Evolutionary conservation across 2,329 filamentous ascomycete species (phyloP), one percentile per base, ranked within the genome.

Genomic region (Clarireedia homoeocarpa): DNA sequence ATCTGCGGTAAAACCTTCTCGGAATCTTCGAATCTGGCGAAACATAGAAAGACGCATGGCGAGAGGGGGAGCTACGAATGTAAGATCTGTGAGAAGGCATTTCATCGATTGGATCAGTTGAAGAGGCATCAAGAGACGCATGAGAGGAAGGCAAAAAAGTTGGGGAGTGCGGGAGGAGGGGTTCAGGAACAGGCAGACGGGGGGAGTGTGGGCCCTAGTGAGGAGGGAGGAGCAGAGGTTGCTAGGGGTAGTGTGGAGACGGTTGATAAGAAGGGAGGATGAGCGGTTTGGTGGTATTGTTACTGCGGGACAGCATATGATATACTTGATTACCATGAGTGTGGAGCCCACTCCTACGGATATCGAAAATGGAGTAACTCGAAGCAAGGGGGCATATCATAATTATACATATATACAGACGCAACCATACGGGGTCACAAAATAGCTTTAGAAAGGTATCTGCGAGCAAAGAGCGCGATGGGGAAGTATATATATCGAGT

Each of bases 21-120:
- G 58, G 82, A 86, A 66, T 85, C 82, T 0, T 85, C 82, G 4
- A 86, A 86, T 62, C 71, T 86, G 17, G 81, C 82, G 51, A 86
- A 86, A 62, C 83, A 86, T 65, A 77, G 79, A 50, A 80, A 82
- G 60, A 86, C 77, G 6, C 83, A 86, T 62, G 77, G 78, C 14
- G 71, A 75, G 36, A 76, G 75, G 55, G 78, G 78, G 5, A 72
- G 74, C 38, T 77, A 77, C 63, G 70, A 72, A 24, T 85, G 82
- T 59, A 67, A 72, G 2, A 71, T 76, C 42, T 86, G 83, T 58
- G 71, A 72, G 14, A 81, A 79, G 60, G 73, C 78, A 54, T 86
- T 86, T 50, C 75, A 81, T 66, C 73, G 83, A 9, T 71, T 78
- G 15, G 82, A 85, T 66, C 82, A 85, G 66, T 72, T 85, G 27